Base-by-base conservation (phyloP, 768 basidiomycete genomes). In the Leccinellum albellum region DNA sequence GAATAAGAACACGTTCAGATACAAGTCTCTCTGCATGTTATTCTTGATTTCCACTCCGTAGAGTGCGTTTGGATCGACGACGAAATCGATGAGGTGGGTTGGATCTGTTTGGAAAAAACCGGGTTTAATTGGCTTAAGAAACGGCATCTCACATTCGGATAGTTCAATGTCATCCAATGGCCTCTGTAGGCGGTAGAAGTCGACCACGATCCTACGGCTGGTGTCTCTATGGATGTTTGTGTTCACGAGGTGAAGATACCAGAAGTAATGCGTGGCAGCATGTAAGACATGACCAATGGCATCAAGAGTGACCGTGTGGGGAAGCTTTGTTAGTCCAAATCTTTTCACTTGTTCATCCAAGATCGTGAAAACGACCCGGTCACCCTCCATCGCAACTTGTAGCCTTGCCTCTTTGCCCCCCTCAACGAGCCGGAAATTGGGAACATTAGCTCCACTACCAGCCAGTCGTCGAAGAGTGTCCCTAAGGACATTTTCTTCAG, bases 41-140 rank as follows among this genome's bases (percentile, higher is more conserved):
- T 61, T 61, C 29, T 46, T 60, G 58, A 61, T 51, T 50, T 60
- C 48, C 5, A 54, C 15, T 17, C 49, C 31, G 29, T 50, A 50
- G 9, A n/a, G 29, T 21, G 10, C 31, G 6, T 31, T 32, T 13
- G 49, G 49, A 14, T 50, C 49, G 1, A 50, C 49, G 13, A 50
- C 20, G 7, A 50, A 50, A 31, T 50, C 20, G 20, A 50, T 32
- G 4, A 31, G 17, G 10, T n/a, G 6, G 1, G 29, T 29, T 26
- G n/a, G 26, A 15, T 21, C 48, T n/a, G 7, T 20, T 20, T 31
- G n/a, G 13, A 28, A n/a, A n/a, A 31, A 13, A 12, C 48, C 48
- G 0, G 28, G 29, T 8, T n/a, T n/a, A 1, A 46, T 24, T 3
- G 45, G 45, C 3, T 15, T 15, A 13, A 46, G 45, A 21, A 44